Base-by-base conservation (phyloP, 1,139 yeast species). In the Zygotorulaspora mrakii region DNA sequence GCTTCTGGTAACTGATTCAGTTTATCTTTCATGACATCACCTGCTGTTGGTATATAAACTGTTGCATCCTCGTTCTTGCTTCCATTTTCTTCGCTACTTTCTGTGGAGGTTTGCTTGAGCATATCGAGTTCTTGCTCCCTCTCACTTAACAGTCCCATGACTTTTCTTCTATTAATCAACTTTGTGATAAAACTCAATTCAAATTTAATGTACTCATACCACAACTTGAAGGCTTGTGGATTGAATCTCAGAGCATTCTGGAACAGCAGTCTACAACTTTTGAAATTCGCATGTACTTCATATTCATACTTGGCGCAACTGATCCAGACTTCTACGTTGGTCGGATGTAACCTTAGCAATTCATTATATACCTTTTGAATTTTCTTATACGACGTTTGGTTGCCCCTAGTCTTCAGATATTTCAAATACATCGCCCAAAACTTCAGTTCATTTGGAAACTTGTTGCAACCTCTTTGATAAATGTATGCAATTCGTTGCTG, bases 241-340 rank as follows among this genome's bases (percentile, higher is more conserved):
- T 91, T 89, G 59, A 94, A 82, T 59, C 95, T 74, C 33, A 94
- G 69, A 24, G 83, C 95, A 51, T 86, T 76, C 62, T 89, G 96
- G 65, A 89, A 80, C 33, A 91, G 72, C 9, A 77, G 76, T 64
- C 99, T 75, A 12, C 97, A 94, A 31, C 95, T 94, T 57, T 83
- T 79, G 39, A 95, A 88, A 54, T 88, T 85, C 36, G 91, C 85
- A 63, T 91, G 88, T 30, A 74, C 75, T 54, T 91, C 96, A 55
- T 86, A 81, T 65, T 94, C 97, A 63, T 87, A 88, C 59, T 86
- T 86, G 34, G 97, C 96, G 17, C 96, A 96, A 55, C 88, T 77
- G 38, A 91, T 76, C 98, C 98, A 94, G 10, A 94, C 85, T 53
- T 82, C 82, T 2, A 88, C 76, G 57, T 88, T 85, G 39, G 86